Conservation (phyloP, 2,329 filamentous ascomycete genomes). For the Dactylonectria estremocensis region DNA sequence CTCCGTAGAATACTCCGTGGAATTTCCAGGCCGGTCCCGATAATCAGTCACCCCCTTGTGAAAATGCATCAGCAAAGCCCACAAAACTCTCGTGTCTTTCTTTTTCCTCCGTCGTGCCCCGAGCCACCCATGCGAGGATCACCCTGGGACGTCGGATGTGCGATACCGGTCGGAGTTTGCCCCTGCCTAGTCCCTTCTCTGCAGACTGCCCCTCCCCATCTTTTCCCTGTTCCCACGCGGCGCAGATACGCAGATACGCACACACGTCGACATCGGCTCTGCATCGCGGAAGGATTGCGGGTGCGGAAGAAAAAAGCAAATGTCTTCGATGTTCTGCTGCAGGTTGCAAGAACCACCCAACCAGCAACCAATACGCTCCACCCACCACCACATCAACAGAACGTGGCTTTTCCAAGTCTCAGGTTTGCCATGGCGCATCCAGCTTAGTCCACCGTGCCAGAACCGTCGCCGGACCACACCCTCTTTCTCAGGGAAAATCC, state of each 20-base stretch:
- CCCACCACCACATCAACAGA: not conserved
- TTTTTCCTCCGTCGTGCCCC: not conserved
- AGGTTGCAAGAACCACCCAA: not conserved
- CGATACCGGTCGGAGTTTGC: not conserved
- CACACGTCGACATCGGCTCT: not conserved
- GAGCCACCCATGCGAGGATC: constrained; percentile 22
- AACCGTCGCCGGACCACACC: not conserved
- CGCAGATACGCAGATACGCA: constrained; percentile 4
- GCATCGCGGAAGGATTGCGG: not conserved
- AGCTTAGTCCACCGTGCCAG: not conserved
- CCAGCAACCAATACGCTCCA: not conserved
- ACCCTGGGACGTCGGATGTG: constrained; percentile 8
- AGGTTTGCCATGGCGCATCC: not conserved
- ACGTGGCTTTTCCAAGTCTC: too few relatives aligned
- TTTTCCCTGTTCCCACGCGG: constrained; percentile 26
- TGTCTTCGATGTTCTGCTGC: not conserved
- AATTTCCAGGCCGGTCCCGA: not conserved
- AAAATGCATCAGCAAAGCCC: not conserved
- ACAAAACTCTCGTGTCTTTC: not conserved
- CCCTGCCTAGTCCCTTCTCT: not conserved
- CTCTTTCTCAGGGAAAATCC: not conserved
- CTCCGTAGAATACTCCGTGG: too few relatives aligned
- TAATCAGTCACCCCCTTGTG: not conserved
- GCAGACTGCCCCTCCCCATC: constrained; percentile 17
- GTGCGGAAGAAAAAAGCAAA: too few relatives aligned